A percentile compares a stretch with the other conserved stretches of the same genome.
Evolutionary conservation across 2,329 filamentous ascomycete genomes (phyloP).

Genomic region (Lachnellula hyalina): DNA sequence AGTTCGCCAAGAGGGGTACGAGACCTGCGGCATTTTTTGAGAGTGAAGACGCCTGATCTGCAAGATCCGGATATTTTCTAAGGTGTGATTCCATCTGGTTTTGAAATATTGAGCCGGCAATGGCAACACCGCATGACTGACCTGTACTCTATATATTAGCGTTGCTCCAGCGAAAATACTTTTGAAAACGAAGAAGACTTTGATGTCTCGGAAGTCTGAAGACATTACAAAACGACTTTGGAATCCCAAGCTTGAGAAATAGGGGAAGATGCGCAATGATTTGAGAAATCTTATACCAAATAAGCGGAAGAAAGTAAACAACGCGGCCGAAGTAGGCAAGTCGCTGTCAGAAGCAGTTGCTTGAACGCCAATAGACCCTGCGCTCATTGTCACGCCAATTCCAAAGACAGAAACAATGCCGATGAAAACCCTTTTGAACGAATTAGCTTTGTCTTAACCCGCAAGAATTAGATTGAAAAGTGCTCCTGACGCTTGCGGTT

Average conservation of each 20-base stretch:
- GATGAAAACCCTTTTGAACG: background rate
- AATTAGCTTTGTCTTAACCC: too few relatives aligned
- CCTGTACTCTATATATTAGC: too few relatives aligned
- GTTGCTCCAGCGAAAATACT: too few relatives aligned
- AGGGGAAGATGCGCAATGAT: too few relatives aligned
- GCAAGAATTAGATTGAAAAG: too few relatives aligned
- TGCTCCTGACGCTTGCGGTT: too few relatives aligned
- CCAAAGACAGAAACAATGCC: background rate
- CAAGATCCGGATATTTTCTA: background rate
- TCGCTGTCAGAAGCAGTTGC: background rate
- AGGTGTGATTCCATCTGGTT: background rate
- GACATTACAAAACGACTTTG: too few relatives aligned
- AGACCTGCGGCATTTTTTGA: background rate
- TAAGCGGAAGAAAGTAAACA: background rate
- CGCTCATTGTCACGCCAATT: background rate
- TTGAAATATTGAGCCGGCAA: background rate
- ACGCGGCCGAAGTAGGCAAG: background rate
- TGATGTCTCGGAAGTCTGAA: too few relatives aligned
- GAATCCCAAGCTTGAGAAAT: too few relatives aligned
- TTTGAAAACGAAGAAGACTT: too few relatives aligned
- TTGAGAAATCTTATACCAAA: background rate
- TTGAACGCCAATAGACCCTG: background rate
- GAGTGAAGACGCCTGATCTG: background rate
- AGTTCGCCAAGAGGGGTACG: background rate
- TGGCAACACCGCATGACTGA: background rate